Base-by-base conservation (phyloP, 169 alveolate species). In the Cryptosporidium xiaoi region DNA sequence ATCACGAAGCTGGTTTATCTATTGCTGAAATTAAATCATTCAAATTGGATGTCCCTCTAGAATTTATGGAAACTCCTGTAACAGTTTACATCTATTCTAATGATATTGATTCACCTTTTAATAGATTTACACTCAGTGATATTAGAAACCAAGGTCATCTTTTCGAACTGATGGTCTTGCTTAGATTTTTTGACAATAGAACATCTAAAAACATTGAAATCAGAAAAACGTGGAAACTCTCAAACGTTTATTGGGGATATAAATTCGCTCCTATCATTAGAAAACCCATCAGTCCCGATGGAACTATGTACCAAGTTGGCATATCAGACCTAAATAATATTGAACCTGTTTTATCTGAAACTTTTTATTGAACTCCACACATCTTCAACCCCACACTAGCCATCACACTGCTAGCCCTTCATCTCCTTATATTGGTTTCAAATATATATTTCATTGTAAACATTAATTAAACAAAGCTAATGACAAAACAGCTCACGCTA, bases 31-130 rank as follows among this genome's bases (percentile, higher is more conserved):
- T 91, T 20, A 64, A 71, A 27, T 56, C 83, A 33, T 91, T 44
- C 65, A 83, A 64, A 82, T 82, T 91, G 16, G 92, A 91, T 83
- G 90, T 90, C 27, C 93, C 93, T 16, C 82, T 91, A 55, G 92
- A 91, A 71, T 91, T 91, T 64, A 82, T 91, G 90, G 92, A 84
- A 46, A 36, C 90, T 36, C 93, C 93, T 29, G 66, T 91, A 6
- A 87, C 93, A 15, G 92, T 91, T 77, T 68, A 92, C 20, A 90
- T 91, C 20, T 77, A 64, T 20, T 71, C 87, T 34, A 51, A 83
- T 50, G 91, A 85, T 15, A 71, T 71, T 7, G 83, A 77, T 20
- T 82, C 90, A 3, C 92, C 93, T 16, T 82, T 91, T 1, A 64
- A 87, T n/a, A 85, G 71, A n/a, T 66, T 87, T 29, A 83, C 90